Percentiles rank a stretch among this genome's conserved stretches.
These are phyloP conservation scores for Neospora caninum DNA, from an alignment of 169 alveolate genomes.

Conservation along the genomic window DNA sequence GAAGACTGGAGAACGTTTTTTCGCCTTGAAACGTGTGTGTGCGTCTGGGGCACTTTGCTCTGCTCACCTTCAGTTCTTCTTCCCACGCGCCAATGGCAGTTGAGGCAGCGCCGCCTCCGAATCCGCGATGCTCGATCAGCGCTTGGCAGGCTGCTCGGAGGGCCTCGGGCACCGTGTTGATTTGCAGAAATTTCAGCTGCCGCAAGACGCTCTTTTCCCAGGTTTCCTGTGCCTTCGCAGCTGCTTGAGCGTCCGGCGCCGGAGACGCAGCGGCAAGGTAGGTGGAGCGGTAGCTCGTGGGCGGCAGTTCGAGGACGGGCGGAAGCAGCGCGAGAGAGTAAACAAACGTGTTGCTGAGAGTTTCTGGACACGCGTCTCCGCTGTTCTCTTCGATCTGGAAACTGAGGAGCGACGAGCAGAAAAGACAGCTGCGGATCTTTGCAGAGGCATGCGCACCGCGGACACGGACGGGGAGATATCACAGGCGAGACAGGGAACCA, in stretches of 20 bases:
- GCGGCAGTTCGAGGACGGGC: constrained; percentile 32
- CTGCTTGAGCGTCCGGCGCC: constrained; percentile 28
- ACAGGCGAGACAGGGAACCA: too few species aligned
- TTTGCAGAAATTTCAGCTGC: constrained; percentile 42
- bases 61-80: constrained; percentile 56
- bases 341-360: constrained; percentile 45
- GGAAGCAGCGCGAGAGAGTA: constrained; percentile 46
- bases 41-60: too few species aligned
- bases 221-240: constrained; percentile 22
- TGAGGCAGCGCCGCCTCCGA: constrained; percentile 29
- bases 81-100: constrained; percentile 58
- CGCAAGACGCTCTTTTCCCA: constrained; percentile 42
- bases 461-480: too few species aligned
- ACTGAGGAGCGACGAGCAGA: neutral
- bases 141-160: constrained; percentile 48
- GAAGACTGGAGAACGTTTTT: too few species aligned
- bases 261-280: constrained; percentile 29
- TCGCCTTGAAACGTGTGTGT: too few species aligned
- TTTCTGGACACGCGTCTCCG: constrained; percentile 20
- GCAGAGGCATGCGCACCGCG: too few species aligned
- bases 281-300: constrained; percentile 35
- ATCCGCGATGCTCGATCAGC: constrained; percentile 37
- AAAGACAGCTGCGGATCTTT: too few species aligned
- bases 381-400: neutral
- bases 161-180: constrained; percentile 40